Conservation (phyloP, 1,139 yeast genomes). For the Blastobotrys malaysiensis region DNA sequence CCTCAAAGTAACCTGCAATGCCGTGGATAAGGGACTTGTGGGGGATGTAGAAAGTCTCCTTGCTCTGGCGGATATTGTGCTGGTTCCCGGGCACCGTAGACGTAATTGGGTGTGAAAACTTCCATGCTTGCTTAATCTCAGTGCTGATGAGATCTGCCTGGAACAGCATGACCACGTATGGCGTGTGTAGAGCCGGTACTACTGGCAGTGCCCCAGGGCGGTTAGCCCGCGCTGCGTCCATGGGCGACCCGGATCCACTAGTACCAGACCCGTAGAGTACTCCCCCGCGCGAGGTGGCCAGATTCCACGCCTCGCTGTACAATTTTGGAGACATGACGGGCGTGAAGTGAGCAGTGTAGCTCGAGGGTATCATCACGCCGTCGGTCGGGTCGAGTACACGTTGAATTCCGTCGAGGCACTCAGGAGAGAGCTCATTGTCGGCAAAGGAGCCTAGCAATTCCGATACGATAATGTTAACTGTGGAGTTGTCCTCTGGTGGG, state of each 20-base stretch:
- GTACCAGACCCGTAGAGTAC: neutral
- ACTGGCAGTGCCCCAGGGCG: neutral
- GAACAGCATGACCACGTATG: conserved; percentile 57
- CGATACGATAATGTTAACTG: conserved; percentile 58
- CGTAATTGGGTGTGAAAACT: conserved; percentile 27
- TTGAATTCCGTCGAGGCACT: conserved; percentile 46
- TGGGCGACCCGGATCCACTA: conserved; percentile 23
- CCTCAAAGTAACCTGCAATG: conserved; percentile 67
- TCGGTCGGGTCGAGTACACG: conserved; percentile 27
- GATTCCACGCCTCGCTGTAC: conserved; percentile 24
- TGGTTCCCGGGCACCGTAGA: conserved; percentile 17
- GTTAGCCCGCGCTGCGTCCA: conserved; percentile 13
- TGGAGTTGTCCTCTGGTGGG: conserved; percentile 24
- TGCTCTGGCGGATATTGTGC: conserved; percentile 31
- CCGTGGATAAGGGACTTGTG: conserved; percentile 60
- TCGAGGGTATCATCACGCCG: conserved; percentile 58
- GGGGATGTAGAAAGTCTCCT: conserved; percentile 37
- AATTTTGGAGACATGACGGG: conserved; percentile 60
- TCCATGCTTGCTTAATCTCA: conserved; percentile 28
- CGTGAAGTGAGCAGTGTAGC: conserved; percentile 53
- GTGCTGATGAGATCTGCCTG: conserved; percentile 39
- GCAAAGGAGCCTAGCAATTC: conserved; percentile 89
- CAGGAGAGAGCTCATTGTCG: conserved; percentile 86
- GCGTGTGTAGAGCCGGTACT: conserved; percentile 36
- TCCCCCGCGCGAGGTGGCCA: neutral